Conservation (phyloP, 345 rosid genomes). For the Isatis tinctoria region DNA sequence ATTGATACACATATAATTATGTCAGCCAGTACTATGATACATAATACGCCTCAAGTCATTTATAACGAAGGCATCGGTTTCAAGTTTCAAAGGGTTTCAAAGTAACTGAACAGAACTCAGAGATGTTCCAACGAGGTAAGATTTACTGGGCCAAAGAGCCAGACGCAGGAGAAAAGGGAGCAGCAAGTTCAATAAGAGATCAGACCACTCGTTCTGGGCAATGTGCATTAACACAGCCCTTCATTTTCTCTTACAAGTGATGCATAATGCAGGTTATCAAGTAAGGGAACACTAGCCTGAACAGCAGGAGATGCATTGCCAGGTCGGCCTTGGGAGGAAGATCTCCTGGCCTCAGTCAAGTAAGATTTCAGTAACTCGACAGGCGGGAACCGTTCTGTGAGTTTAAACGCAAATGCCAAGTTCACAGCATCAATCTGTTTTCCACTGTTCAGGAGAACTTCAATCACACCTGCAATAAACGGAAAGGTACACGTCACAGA, state of each 20-base stretch:
- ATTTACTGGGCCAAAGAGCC: background rate
- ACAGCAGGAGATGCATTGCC: constrained; percentile 56
- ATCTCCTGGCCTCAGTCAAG: constrained; percentile 75
- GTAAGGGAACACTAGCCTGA: constrained; percentile 47
- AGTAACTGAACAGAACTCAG: background rate
- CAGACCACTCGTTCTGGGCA: background rate
- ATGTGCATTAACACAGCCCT: background rate
- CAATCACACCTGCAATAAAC: constrained; percentile 60
- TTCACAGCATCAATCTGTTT: constrained; percentile 98
- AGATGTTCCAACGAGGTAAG: background rate
- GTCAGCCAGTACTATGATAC: constrained; percentile 5
- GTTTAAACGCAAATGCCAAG: constrained; percentile 93
- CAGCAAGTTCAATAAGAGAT: background rate
- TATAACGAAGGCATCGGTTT: background rate
- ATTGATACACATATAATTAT: background rate
- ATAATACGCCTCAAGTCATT: background rate
- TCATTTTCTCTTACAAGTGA: background rate
- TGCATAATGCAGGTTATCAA: background rate
- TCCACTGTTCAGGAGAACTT: constrained; percentile 76
- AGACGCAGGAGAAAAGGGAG: constrained; percentile 5
- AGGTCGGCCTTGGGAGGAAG: constrained; percentile 57
- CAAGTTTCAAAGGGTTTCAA: background rate
- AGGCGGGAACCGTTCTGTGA: constrained; percentile 76
- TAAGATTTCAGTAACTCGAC: constrained; percentile 76
- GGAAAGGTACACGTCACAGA: background rate